A percentile compares a stretch with the other conserved stretches of the same genome.
Conservation (phyloP, 495 filamentous ascomycete genomes). For the Aspergillus taichungensis region DNA sequence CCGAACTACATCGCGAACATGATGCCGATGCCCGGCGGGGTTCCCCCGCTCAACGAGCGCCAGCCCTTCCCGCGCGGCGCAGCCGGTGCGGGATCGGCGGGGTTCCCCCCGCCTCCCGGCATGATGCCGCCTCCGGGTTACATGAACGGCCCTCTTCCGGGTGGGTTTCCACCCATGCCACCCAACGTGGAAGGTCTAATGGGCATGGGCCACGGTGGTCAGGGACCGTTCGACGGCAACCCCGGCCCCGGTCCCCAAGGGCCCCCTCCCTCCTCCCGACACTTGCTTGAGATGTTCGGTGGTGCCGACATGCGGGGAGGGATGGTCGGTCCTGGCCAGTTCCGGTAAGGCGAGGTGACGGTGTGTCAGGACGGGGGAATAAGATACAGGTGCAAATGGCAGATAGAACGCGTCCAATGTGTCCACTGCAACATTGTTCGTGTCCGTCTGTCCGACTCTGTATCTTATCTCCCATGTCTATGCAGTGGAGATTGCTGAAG, state of each 20-base stretch:
- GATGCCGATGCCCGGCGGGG: conserved; percentile 34
- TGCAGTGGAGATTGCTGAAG: too few species aligned
- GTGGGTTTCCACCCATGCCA: conserved; percentile 39
- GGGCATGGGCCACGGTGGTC: conserved; percentile 26
- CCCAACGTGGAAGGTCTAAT: conserved; percentile 37
- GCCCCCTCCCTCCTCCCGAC: conserved; percentile 34
- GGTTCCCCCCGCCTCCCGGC: conserved; percentile 30
- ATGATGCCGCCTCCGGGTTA: conserved; percentile 47
- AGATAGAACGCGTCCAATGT: too few species aligned
- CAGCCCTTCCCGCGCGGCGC: conserved; percentile 32
- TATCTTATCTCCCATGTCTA: too few species aligned
- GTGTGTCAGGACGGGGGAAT: too few species aligned
- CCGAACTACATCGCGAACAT: conserved; percentile 37
- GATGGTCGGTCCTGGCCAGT: conserved; percentile 36
- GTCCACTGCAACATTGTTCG: too few species aligned
- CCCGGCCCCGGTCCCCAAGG: conserved; percentile 30
- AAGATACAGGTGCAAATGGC: too few species aligned
- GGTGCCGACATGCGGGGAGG: conserved; percentile 29
- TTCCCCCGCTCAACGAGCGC: conserved; percentile 28
- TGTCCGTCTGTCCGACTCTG: too few species aligned
- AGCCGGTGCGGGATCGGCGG: conserved; percentile 9
- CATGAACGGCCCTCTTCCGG: conserved; percentile 36
- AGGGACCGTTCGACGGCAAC: conserved; percentile 31
- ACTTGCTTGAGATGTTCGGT: conserved; percentile 40
- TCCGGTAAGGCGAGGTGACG: conserved; percentile 18